Base-by-base conservation (phyloP, 805 yeast species). In the Schwanniomyces sp. region DNA sequence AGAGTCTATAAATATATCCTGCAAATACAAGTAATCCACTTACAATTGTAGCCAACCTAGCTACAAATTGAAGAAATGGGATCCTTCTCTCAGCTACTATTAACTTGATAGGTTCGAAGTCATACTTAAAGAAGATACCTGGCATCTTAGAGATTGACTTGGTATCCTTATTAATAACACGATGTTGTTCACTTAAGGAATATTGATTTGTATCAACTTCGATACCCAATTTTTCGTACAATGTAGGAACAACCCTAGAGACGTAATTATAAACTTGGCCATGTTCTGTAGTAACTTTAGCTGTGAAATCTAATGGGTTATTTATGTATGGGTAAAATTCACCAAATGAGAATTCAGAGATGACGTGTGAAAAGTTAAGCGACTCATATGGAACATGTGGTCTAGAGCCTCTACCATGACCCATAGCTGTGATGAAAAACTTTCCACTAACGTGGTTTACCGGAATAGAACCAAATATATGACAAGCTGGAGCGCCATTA, bases 331-430 rank as follows among this genome's bases (percentile, higher is more conserved):
- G 97, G 60, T 82, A 91, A 65, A 86, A 91, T 32, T 82, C 88
- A 11, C 99, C 99, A 67, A 85, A 92, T 9, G 97, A 90, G 52
- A 91, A 81, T 64, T 92, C 98, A 50, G 81, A 80, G 50, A 94
- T 85, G 5, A 82, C 81, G 66, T 94, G 99, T 0, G 96, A 79
- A 62, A 92, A 86, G 60, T 92, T 88, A 49, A 88, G 67, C 18
- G 76, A 67, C 34, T 81, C 81, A 7, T 59, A 29, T 0, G 80
- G 80, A 9, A 77, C 74, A 38, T 67, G 66, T 40, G 79, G 69
- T 48, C 80, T 66, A 51, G 77, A 84, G 18, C 56, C 43, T 51
- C 84, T 84, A 1, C 88, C 91, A 52, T 70, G 70, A 0, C 95
- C 95, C 56, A 80, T 83, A 2, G 88, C 90, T 1, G 91, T 86